Conservation (phyloP, 2,329 filamentous ascomycete genomes). For the Claviceps lovelessii region DNA sequence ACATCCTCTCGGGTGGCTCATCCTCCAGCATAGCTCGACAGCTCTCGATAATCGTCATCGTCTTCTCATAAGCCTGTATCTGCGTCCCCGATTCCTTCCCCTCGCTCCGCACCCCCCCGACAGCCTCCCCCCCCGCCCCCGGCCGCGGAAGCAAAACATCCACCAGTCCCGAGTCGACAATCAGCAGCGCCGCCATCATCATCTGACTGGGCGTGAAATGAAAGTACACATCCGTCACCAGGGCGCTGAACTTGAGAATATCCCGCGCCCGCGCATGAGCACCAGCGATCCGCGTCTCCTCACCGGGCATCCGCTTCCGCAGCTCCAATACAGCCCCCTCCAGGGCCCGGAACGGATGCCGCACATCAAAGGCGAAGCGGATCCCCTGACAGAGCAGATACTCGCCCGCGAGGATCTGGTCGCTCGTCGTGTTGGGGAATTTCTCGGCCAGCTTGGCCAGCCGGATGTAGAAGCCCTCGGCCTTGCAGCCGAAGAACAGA, state of each 20-base stretch:
- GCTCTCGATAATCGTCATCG: conserved; percentile 31
- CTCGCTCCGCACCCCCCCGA: not conserved
- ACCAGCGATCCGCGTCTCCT: conserved; percentile 35
- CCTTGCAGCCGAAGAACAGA: conserved; percentile 86
- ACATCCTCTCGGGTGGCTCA: conserved; percentile 42
- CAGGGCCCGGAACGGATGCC: conserved; percentile 76
- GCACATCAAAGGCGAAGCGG: conserved; percentile 84
- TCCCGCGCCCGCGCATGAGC: conserved; percentile 63
- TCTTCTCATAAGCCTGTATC: conserved; percentile 27
- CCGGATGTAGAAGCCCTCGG: conserved; percentile 67
- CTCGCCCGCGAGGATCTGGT: conserved; percentile 79
- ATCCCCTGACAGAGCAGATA: conserved; percentile 86
- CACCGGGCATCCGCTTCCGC: conserved; percentile 48
- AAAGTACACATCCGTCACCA: conserved; percentile 93
- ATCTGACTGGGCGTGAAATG: conserved; percentile 91
- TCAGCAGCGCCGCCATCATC: conserved; percentile 65
- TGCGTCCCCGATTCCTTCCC: conserved; percentile 9
- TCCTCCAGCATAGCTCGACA: conserved; percentile 41
- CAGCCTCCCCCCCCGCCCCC: conserved; percentile 9
- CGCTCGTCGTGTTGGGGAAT: conserved; percentile 56
- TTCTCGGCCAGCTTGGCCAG: conserved; percentile 50
- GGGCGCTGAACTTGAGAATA: conserved; percentile 61
- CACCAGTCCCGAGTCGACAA: conserved; percentile 55
- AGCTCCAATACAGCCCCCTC: conserved; percentile 81
- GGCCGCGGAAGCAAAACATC: conserved; percentile 32